Base-by-base conservation (phyloP, 2,329 filamentous ascomycete species). In the Trichoderma sp. region DNA sequence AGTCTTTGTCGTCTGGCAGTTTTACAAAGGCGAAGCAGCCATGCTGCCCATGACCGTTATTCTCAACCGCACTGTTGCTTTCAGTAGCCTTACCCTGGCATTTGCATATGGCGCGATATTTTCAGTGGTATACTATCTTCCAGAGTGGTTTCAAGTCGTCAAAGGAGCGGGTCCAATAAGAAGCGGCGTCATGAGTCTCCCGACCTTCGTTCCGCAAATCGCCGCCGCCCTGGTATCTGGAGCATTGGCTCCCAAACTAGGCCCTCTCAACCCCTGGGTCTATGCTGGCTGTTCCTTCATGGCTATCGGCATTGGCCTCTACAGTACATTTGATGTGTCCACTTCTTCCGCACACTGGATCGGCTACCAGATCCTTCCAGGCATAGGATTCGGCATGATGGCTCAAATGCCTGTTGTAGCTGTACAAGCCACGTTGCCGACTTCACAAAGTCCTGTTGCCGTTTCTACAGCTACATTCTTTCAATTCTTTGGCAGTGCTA, bases 381-480 rank as follows among this genome's bases (percentile, higher is more conserved):
- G 56, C 16, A 27, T 59, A 27, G 56, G 56, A 4, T 59, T 59
- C 24, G 33, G 56, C 35, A 11, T 59, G 35, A 59, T 59, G 56
- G 56, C 56, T 27, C 56, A 59, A 29, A 59, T 59, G 56, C 56
- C 56, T 13, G 56, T 59, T 40, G 56, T 59, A 27, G 56, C 56
- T 3, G 56, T 59, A 35, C 56, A 59, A 40, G 56, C 56, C 21
- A 40, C 8, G 33, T 29, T 59, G 21, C 56, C 56, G 0, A 8
- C 33, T 6, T 13, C 13, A 10, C 31, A 59, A 10, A 59, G 56
- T 19, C 56, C 33, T 59, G 19, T 59, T 35, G 56, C 33, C 56
- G 56, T 59, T 59, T 37, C 56, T 27, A 59, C 56, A 13, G 56
- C 33, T 5, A 59, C 56, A 14, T 59, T 59, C 56, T 59, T 21